Base-by-base conservation (phyloP, 1,284 basidiomycete species). In the Mixia osmundae region DNA sequence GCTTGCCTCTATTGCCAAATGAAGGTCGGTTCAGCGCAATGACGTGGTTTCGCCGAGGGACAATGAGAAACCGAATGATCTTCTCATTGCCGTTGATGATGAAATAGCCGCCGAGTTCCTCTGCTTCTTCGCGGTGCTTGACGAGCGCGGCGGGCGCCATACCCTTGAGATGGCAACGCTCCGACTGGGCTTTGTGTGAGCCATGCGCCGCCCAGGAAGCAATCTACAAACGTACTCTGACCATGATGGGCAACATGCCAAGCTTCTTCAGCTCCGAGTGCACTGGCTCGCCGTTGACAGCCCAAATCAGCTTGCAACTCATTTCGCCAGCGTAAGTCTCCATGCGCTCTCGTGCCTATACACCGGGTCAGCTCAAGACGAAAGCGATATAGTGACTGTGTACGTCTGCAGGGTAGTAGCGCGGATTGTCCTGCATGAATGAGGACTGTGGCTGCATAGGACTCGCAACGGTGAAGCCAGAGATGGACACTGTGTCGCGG, bases 61-160 rank as follows among this genome's bases (percentile, higher is more conserved):
- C 72, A 56, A 87, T 87, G 52, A 91, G 75, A 61, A 87, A 95
- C 41, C 91, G 83, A 50, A 99, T 83, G 47, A 99, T 69, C 60
- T 87, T 82, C 61, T 99, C 91, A 61, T 95, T 97, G 44, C 91
- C 91, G 57, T 99, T 99, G 56, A 99, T 76, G 50, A 99, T 69
- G 54, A 97, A 99, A 62, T 97, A 97, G 20, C 89, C 91, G 31
- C 91, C 91, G 54, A 95, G 91, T 56, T 97, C 91, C 59, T 89
- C 85, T 3, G 91, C 73, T 54, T 99, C 91, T 64, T 99, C 91
- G 53, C 89, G 76, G 47, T 74, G 74, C 40, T 65, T 62, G 31
- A 97, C 82, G 35, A 99, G 73, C 40, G 83, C 76, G 7, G 73
- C 66, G 4, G 89, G 79, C 3, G 80, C 70, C 60, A 94, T 67